phyloP scores from a whole-genome alignment of 768 basidiomycete genomes.

The Cyathus striatus region DNA sequence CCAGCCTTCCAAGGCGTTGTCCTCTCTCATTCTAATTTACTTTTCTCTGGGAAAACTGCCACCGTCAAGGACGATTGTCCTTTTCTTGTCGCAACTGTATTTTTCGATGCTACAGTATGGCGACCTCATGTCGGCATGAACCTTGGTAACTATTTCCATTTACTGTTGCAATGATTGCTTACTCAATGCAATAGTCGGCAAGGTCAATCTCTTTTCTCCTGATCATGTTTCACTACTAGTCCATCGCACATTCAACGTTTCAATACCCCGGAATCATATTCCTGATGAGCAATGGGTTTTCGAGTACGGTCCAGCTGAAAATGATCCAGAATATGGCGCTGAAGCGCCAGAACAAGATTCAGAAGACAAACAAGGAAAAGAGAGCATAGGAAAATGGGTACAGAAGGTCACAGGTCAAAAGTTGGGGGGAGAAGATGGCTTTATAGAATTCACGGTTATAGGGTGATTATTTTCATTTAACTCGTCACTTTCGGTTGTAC shows the following conservation, averaged over 20 bases:
- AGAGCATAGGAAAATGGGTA: constrained; percentile 72
- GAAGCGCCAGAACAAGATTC: constrained; percentile 22
- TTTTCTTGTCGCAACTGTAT: constrained; percentile 67
- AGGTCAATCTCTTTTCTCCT: constrained; percentile 82
- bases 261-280: constrained; percentile 90
- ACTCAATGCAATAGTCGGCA: constrained; percentile 53
- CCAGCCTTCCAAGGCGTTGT: constrained; percentile 85
- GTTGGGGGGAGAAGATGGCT: constrained; percentile 65
- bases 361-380: constrained; percentile 25
- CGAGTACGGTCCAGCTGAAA: constrained; percentile 79
- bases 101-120: constrained; percentile 87
- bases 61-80: constrained; percentile 80
- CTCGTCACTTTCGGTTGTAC: background rate
- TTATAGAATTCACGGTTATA: constrained; percentile 80
- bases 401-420: constrained; percentile 61
- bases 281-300: constrained; percentile 78
- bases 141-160: constrained; percentile 48
- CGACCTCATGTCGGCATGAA: constrained; percentile 78
- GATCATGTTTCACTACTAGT: constrained; percentile 90
- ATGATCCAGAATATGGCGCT: constrained; percentile 66
- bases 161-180: constrained; percentile 2
- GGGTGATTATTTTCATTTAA: constrained; percentile 48
- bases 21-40: constrained; percentile 76
- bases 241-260: constrained; percentile 91
- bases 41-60: constrained; percentile 60